phyloP scores from a whole-genome alignment of 768 basidiomycete species.

The Russula vinacea region DNA sequence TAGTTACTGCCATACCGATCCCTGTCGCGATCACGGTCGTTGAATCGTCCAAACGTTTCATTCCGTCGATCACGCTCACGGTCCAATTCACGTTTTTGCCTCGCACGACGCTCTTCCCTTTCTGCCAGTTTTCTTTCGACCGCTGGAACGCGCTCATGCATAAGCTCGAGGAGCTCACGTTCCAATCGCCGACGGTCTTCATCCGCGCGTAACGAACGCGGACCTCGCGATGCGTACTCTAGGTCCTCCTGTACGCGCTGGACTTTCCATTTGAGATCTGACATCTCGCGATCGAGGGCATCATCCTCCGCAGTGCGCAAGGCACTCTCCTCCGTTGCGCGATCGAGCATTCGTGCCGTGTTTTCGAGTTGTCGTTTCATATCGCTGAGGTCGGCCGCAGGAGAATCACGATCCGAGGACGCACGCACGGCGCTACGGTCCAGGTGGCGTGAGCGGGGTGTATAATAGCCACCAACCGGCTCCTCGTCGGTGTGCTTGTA shows the following conservation, averaged over 20 bases:
- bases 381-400: constrained; percentile 69
- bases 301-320: constrained; percentile 77
- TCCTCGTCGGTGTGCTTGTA: constrained; percentile 76
- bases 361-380: constrained; percentile 80
- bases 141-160: constrained; percentile 90
- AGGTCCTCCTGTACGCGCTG: constrained; percentile 87
- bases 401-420: constrained; percentile 60
- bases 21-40: constrained; percentile 43
- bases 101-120: constrained; percentile 68
- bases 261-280: constrained; percentile 80
- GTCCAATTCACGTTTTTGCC: constrained; percentile 75
- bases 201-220: constrained; percentile 68
- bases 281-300: constrained; percentile 84
- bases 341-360: constrained; percentile 78
- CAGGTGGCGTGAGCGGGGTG: constrained; percentile 76
- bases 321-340: constrained; percentile 59
- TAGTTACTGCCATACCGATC: constrained; percentile 36
- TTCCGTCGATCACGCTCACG: constrained; percentile 83
- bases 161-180: constrained; percentile 75
- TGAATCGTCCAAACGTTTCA: constrained; percentile 69
- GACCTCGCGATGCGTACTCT: constrained; percentile 77
- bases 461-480: constrained; percentile 66
- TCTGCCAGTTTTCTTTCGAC: constrained; percentile 82
- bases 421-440: constrained; percentile 80
- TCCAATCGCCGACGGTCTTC: constrained; percentile 85